Evolutionary conservation across 2,329 filamentous ascomycete genomes (phyloP), one percentile per base, ranked within the genome.

Genomic region (Fusarium transvaalense): DNA sequence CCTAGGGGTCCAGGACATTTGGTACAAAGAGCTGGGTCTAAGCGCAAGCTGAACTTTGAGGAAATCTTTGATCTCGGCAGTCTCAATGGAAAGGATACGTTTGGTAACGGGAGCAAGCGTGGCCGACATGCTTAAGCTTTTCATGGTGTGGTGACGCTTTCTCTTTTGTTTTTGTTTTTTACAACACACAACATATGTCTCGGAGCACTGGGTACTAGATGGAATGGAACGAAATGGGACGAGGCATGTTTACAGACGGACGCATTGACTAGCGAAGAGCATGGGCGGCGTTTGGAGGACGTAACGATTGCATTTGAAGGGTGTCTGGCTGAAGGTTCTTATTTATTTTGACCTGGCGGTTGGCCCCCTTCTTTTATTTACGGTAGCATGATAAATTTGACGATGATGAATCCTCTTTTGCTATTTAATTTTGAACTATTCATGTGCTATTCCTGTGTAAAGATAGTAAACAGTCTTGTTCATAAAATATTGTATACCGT

Each of bases 21-120:
- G 10, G 88, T 89, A 6, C 85, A 85, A 61, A 89, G 88, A 9
- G 87, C 90, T 10, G 92, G 92, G 3, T 85, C 88, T 71, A 95
- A 95, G 78, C 86, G 92, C 41, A 87, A 91, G 72, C 85, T 92
- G 71, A 91, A 92, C 71, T 86, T 92, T 73, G 87, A 88, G 25
- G 92, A 94, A 74, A 89, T 93, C 55, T 94, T 94, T 75, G 91
- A 93, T 31, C 57, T 75, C 10, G 87, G 88, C 54, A 88, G 87
- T 67, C 77, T 91, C 51, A 85, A 85, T 61, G 86, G 86, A 42
- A 91, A 90, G 74, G 90, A 92, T 64, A 76, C 83, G 34, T 85
- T 85, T 67, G 82, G 83, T 15, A 80, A 79, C 31, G 78, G 78
- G 35, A 78, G 80, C 41, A 89, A 89, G 76, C 80, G 86, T 59